Base-by-base conservation (phyloP, 495 filamentous ascomycete species). In the Usnea hakonensis region DNA sequence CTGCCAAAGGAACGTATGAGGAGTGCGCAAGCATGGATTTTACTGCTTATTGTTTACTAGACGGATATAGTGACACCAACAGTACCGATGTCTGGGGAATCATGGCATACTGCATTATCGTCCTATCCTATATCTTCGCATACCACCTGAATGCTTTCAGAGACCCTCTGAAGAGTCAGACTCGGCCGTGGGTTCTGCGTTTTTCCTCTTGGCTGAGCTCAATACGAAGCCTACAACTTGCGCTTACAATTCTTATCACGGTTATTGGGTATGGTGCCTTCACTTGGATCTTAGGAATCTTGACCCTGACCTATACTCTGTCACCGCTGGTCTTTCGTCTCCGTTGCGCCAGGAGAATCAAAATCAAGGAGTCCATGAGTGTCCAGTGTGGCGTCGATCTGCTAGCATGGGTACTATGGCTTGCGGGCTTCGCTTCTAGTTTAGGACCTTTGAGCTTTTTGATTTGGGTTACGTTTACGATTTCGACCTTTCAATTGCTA, bases 11-110 rank as follows among this genome's bases (percentile, higher is more conserved):
- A n/a, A 60, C 58, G 10, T 44, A 55, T 46, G 0, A 3, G 21
- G 32, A 61, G 35, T 69, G 67, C 33, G 58, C 30, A 4, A 23
- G 7, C 33, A 23, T 37, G 11, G 17, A 55, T 16, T 40, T 37
- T 44, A 56, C 5, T 9, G 55, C 43, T 8, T 60, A 55, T n/a
- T 63, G 63, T 53, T 52, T 54, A 54, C 44, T 6, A 28, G 19
- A 30, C 50, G 21, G 32, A 32, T 21, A 13, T 23, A 54, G 23
- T n/a, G 32, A 32, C 21, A 3, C 50, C 19, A 54, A n/a, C 50
- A 54, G 21, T n/a, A 54, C 23, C 32, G 28, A 32, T 35, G 50
- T 54, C 32, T 54, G 50, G 50, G 50, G 50, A 54, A 54, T 32
- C 4, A 54, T 54, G 50, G 50, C 50, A 54, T 54, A 54, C 32